A percentile compares a stretch with the other conserved stretches of the same genome.
These are phyloP conservation scores for Aspergillus panamensis DNA, from an alignment of 495 filamentous ascomycete species.

Conservation along the genomic window DNA sequence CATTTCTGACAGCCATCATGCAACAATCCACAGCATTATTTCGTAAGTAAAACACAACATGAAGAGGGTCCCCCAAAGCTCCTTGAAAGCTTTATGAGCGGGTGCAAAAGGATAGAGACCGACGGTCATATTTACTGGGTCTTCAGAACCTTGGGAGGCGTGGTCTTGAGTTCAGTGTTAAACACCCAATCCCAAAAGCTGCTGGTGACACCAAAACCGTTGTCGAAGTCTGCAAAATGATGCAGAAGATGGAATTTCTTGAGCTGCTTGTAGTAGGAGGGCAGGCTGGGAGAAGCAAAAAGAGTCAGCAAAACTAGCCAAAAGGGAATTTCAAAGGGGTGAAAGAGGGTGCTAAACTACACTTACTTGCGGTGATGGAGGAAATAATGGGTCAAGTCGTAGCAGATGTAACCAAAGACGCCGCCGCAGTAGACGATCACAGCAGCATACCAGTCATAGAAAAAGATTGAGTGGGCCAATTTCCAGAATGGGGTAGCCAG, in stretches of 20 bases:
- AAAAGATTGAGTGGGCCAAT: conserved; percentile 80
- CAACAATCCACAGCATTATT: conserved; percentile 28
- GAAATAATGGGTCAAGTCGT: conserved; percentile 98
- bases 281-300: conserved; percentile 51
- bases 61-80: background rate
- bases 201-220: conserved; percentile 98
- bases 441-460: conserved; percentile 78
- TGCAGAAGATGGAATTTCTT: conserved; percentile 98
- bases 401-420: conserved; percentile 92
- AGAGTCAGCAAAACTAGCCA: conserved; percentile 15
- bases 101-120: background rate
- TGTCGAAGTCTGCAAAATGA: conserved; percentile 94
- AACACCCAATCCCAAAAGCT: conserved; percentile 95
- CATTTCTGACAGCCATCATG: conserved; percentile 2
- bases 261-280: conserved; percentile 77
- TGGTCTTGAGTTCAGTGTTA: conserved; percentile 68
- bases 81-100: background rate
- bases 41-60: conserved; percentile 17
- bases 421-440: conserved; percentile 79
- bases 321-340: too few species aligned
- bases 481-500: conserved; percentile 93
- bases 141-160: conserved; percentile 50
- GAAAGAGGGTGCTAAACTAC: conserved; percentile 1
- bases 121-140: conserved; percentile 41
- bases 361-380: conserved; percentile 91